Conservation (phyloP, 2,329 filamentous ascomycete genomes). For the Mariannaea elegans region DNA sequence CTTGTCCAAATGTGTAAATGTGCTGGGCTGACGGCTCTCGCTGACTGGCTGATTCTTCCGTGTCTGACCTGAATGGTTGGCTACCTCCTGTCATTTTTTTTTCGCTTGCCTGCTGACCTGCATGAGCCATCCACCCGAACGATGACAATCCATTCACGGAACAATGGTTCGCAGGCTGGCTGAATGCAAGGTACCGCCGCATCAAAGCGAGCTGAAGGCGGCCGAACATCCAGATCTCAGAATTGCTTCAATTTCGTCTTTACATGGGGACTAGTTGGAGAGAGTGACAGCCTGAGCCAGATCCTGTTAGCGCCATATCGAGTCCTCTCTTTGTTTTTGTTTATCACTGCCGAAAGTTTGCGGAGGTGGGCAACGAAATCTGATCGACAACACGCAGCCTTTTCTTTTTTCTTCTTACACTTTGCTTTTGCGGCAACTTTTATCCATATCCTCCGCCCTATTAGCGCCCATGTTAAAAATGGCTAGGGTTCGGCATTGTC, state of each 20-base stretch:
- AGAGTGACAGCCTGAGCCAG: background rate
- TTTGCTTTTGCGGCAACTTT: conserved; percentile 25
- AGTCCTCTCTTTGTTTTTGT: background rate
- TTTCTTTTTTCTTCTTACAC: conserved; percentile 5
- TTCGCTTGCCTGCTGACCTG: conserved; percentile 22
- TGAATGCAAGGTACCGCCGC: conserved; percentile 23
- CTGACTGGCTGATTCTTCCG: conserved; percentile 1
- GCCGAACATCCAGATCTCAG: background rate
- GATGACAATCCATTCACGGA: background rate
- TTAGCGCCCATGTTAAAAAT: conserved; percentile 19
- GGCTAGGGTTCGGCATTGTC: conserved; percentile 16
- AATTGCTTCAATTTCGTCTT: background rate
- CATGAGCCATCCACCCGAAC: conserved; percentile 21
- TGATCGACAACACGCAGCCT: background rate
- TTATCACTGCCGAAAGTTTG: background rate
- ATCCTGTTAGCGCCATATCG: background rate
- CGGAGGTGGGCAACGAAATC: background rate
- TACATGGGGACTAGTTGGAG: background rate
- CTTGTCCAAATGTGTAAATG: background rate
- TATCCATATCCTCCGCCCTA: background rate
- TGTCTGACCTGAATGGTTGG: conserved; percentile 9
- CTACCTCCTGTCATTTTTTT: conserved; percentile 10
- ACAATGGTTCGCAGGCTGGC: conserved; percentile 2
- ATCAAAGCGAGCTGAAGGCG: background rate
- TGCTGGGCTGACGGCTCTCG: conserved; percentile 8